Base-by-base conservation (phyloP, 148 eudicot genomes). In the Simmondsia chinensis region DNA sequence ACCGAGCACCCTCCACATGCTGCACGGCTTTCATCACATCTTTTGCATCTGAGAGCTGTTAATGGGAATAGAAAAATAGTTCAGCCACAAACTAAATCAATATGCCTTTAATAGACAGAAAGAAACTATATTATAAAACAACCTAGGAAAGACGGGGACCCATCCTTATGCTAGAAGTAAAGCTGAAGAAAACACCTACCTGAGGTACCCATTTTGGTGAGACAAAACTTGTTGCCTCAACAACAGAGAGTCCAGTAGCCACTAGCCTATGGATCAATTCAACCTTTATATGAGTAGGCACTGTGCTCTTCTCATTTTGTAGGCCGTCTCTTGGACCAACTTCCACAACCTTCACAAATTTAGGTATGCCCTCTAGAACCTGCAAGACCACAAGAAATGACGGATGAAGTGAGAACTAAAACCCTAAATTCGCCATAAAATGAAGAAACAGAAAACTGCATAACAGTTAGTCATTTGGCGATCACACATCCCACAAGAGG, bases 171-270 rank as follows among this genome's bases (percentile, higher is more conserved):
- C 9, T 5, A 5, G 9, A 28, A 28, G 31, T 28, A 50, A 24
- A 19, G 21, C n/a, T n/a, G n/a, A n/a, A 5, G 29, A 30, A 36
- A 14, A 24, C 1, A 14, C 3, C 24, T 65, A 91, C 99, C 95
- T 91, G 99, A 62, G 99, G 99, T 39, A 91, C 95, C 99, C 99
- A 85, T 79, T 79, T 91, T 18, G 99, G 99, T 0, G 99, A 91
- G 49, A 88, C 94, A 54, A 88, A 88, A 72, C 97, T 88, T 24
- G 97, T 88, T 32, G 97, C 94, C 65, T 91, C 99, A 60, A 91
- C 95, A 70, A 91, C 85, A 43, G 87, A 68, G 65, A 91, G 63
- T 14, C 99, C 95, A 6, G 94, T 51, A 68, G 85, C 71, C 57
- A 75, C 88, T 33, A 91, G 64, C 79, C 70, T 74, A 50, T 77